Base-by-base conservation (phyloP, 306 rosid species). In the Albizia julibrissin region DNA sequence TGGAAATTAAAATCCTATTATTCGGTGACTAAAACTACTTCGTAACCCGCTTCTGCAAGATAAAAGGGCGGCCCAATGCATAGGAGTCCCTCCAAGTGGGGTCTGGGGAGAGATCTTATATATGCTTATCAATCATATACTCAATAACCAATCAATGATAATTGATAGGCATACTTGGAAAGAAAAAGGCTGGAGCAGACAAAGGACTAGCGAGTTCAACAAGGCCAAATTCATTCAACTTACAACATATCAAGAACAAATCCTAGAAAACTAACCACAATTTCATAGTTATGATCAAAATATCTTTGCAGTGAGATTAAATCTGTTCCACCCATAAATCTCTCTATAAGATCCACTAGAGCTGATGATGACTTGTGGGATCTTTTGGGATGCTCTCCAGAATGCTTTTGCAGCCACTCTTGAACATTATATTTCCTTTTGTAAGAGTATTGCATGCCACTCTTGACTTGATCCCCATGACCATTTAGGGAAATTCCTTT, bases 341-440 rank as follows among this genome's bases (percentile, higher is more conserved):
- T 85, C 40, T 78, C 83, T 43, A 78, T 52, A 46, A 81, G 85
- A 82, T 85, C 73, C 74, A 74, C 34, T 31, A 85, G 70, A 74
- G 83, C 64, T 56, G 88, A 74, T 10, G 72, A 44, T 62, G 74
- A 73, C 65, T 44, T 31, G 50, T 34, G 14, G 18, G 75, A 19
- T 15, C 69, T 81, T 76, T 42, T 71, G 56, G 82, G n/a, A 64
- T 72, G 50, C 76, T 62, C 80, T 69, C 22, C 52, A 2, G 74
- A 72, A 39, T 56, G 74, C 75, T 74, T 85, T 46, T 85, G 88
- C 79, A 85, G 27, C 88, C 88, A 85, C 64, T 85, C 78, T 62
- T 82, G 79, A 27, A 82, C 84, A 16, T 82, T 85, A 78, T 59
- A 64, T 69, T 70, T 82, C 83, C 75, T 61, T 78, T 39, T 76